Conservation (phyloP, 805 yeast species). For the Soucietia sequanensis region DNA sequence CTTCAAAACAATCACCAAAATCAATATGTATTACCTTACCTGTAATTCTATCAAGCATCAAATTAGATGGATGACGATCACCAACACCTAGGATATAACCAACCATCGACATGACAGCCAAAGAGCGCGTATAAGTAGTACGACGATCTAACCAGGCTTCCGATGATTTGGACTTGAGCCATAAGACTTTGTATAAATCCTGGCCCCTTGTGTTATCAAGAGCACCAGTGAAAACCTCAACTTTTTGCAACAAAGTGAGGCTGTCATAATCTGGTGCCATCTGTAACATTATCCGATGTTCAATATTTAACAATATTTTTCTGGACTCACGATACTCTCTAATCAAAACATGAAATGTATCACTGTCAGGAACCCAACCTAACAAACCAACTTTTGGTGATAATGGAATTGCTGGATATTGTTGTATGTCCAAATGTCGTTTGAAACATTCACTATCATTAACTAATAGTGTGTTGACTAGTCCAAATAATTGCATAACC, state of each 20-base stretch:
- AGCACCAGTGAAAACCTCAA: constrained; percentile 95
- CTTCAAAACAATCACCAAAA: constrained; percentile 99
- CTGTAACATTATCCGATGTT: constrained; percentile 92
- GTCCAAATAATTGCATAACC: constrained; percentile 96
- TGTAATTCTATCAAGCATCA: constrained; percentile 90
- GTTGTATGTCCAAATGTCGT: constrained; percentile 90
- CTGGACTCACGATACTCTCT: constrained; percentile 91
- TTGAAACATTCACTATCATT: constrained; percentile 96
- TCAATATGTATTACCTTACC: constrained; percentile 97
- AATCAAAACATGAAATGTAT: constrained; percentile 91
- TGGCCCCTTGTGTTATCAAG: constrained; percentile 94
- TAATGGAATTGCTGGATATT: constrained; percentile 89
- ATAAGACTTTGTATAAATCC: constrained; percentile 89
- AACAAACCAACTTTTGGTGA: constrained; percentile 96
- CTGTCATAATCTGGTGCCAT: constrained; percentile 98
- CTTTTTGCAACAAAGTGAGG: constrained; percentile 83
- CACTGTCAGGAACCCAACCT: constrained; percentile 98
- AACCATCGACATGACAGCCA: constrained; percentile 98
- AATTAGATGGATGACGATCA: constrained; percentile 95
- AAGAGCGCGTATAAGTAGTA: constrained; percentile 90
- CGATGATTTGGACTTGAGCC: constrained; percentile 94
- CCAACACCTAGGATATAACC: constrained; percentile 97
- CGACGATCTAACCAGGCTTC: constrained; percentile 98
- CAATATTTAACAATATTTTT: constrained; percentile 85
- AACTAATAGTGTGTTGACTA: constrained; percentile 84